These are phyloP conservation scores for Fagopyrum tataricum DNA, from an alignment of 148 eudicot genomes.

Conservation along the genomic window DNA sequence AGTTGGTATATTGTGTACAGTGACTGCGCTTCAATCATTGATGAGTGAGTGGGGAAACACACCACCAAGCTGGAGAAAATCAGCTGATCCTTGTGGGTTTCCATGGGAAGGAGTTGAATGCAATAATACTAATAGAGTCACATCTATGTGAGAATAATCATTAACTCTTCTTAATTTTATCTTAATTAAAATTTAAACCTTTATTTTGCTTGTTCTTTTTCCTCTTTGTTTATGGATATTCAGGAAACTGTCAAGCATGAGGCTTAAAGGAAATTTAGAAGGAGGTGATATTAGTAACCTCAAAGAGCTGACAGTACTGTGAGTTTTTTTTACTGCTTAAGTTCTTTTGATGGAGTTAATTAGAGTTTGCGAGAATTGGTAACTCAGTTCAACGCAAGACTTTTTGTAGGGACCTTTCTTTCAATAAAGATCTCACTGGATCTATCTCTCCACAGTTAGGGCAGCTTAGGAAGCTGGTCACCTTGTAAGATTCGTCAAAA, in stretches of 20 bases:
- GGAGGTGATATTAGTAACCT: conserved; percentile 83
- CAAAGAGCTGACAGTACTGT: conserved; percentile 62
- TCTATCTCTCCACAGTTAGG: conserved; percentile 63
- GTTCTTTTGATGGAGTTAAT: not conserved
- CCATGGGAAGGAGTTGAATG: conserved; percentile 86
- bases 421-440: conserved; percentile 69
- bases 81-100: conserved; percentile 71
- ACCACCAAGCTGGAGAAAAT: conserved; percentile 73
- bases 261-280: conserved; percentile 49
- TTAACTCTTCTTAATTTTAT: not conserved
- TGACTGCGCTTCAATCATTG: conserved; percentile 52
- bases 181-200: not conserved
- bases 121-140: conserved; percentile 49
- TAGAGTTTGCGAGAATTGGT: not conserved
- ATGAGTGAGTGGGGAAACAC: conserved; percentile 61
- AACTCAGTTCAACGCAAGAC: not conserved
- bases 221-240: not conserved
- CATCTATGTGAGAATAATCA: conserved; percentile 47
- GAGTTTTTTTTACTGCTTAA: conserved; percentile 23
- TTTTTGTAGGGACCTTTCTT: conserved; percentile 71
- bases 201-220: not conserved
- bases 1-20: conserved; percentile 26
- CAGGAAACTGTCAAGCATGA: conserved; percentile 80
- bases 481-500: conserved; percentile 40
- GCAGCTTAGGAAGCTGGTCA: conserved; percentile 51